phyloP scores from a whole-genome alignment of 2,329 filamentous ascomycete species.

The Pestalotiopsis sp. region DNA sequence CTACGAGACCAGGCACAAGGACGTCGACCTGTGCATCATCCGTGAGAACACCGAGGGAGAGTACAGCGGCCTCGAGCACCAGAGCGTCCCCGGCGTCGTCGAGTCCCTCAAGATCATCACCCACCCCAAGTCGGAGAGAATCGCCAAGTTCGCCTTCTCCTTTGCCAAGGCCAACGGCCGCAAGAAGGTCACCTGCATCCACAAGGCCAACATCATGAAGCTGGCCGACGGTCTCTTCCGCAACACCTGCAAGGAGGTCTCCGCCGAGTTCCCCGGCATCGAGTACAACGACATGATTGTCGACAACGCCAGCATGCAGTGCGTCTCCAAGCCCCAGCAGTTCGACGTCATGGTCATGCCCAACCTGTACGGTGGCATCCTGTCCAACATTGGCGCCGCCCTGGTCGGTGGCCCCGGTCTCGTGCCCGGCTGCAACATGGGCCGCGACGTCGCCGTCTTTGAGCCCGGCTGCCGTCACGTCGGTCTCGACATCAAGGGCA shows the following conservation, averaged over 20 bases:
- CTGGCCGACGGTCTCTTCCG: constrained; percentile 98
- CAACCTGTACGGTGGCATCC: constrained; percentile 97
- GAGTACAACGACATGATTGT: constrained; percentile 99
- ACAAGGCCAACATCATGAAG: constrained; percentile 99
- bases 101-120: constrained; percentile 99
- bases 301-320: constrained; percentile 99
- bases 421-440: constrained; percentile 99
- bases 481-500: constrained; percentile 98
- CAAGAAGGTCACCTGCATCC: constrained; percentile 99
- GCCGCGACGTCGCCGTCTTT: constrained; percentile 95
- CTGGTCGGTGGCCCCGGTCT: constrained; percentile 96
- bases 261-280: constrained; percentile 93
- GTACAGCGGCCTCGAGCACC: constrained; percentile 98
- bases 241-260: constrained; percentile 90
- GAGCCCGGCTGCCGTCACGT: constrained; percentile 99
- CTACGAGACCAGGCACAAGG: constrained; percentile 94
- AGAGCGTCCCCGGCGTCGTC: constrained; percentile 93
- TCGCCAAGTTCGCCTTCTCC: constrained; percentile 97
- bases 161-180: constrained; percentile 98
- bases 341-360: constrained; percentile 99
- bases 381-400: constrained; percentile 97
- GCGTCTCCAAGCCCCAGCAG: constrained; percentile 92
- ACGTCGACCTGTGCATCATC: constrained; percentile 98
- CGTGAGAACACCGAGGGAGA: constrained; percentile 99
- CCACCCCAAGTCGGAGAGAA: constrained; percentile 97